A percentile compares a stretch with the other conserved stretches of the same genome.
phyloP scores from a whole-genome alignment of 2,329 filamentous ascomycete species.

The Helotiales sp. region DNA sequence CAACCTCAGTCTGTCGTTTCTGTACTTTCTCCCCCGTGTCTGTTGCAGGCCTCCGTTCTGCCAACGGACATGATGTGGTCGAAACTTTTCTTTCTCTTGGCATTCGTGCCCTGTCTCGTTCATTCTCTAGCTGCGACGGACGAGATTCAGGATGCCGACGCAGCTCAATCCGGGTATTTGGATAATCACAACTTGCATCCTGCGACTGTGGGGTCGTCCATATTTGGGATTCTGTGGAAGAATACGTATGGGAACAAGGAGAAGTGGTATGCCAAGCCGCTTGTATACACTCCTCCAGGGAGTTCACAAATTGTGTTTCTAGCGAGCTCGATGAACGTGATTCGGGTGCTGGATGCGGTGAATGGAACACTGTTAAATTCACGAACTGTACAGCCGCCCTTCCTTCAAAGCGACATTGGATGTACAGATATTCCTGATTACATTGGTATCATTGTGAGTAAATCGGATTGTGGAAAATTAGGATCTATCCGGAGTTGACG shows the following conservation, averaged over 20 bases:
- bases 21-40: background rate
- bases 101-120: conserved; percentile 17
- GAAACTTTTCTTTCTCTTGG: conserved; percentile 12
- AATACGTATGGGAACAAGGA: conserved; percentile 33
- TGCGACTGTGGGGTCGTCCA: conserved; percentile 34
- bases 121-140: conserved; percentile 20
- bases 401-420: conserved; percentile 30
- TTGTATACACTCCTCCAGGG: conserved; percentile 43
- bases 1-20: background rate
- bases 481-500: background rate
- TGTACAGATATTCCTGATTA: conserved; percentile 43
- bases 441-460: conserved; percentile 37
- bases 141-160: conserved; percentile 32
- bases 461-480: background rate
- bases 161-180: conserved; percentile 40
- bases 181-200: conserved; percentile 45
- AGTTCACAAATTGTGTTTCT: conserved; percentile 39
- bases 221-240: conserved; percentile 40
- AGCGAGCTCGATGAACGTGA: conserved; percentile 41
- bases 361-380: conserved; percentile 41
- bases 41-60: background rate
- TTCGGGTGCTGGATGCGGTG: conserved; percentile 42
- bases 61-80: conserved; percentile 9
- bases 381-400: conserved; percentile 42
- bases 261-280: conserved; percentile 44